Evolutionary conservation across 768 basidiomycete genomes (phyloP), one percentile per base, ranked within the genome.

Genomic region (Termitomyces sp.): DNA sequence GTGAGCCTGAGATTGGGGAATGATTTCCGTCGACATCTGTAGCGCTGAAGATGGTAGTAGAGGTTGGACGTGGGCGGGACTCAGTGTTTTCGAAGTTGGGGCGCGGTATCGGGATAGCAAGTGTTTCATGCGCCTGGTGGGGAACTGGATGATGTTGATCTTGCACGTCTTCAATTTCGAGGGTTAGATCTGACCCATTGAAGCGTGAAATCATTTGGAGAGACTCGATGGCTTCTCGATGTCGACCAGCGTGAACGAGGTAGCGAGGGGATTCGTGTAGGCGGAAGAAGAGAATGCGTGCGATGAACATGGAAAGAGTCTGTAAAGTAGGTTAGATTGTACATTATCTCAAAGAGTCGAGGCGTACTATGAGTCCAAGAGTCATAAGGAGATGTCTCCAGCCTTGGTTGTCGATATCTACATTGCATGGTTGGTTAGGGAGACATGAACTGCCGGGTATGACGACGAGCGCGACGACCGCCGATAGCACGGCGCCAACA

Each of bases 231-330:
- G 96, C 96, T 66, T 97, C 95, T 39, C 86, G 82, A 38, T 85
- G 88, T 48, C 94, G 84, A 16, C 94, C 94, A 0, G 92, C 88
- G 50, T 94, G 89, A 5, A 96, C 94, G 61, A 99, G 88, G 70
- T 89, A 98, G 24, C 94, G 86, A 2, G 97, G 95, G 0, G 94
- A 96, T 74, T 99, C 96, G 72, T 98, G 90, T 6, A 99, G 77
- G 20, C 89, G 87, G 81, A 98, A 97, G 73, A 98, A 88, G 11
- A 90, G 76, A 60, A 96, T 92, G 18, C 97, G 91, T 12, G 87
- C 87, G 35, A 92, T 69, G 71, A 94, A 95, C 91, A 98, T 96
- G 2, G 78, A 74, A 7, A 95, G 76, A 8, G 94, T 97, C 96
- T 98, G 67, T 38, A 45, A 57, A 66, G 57, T 13, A 9, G 20